Percentiles rank a stretch among this genome's conserved stretches.
Conservation (phyloP, 1,284 basidiomycete species). For the Sporisorium graminicola region DNA sequence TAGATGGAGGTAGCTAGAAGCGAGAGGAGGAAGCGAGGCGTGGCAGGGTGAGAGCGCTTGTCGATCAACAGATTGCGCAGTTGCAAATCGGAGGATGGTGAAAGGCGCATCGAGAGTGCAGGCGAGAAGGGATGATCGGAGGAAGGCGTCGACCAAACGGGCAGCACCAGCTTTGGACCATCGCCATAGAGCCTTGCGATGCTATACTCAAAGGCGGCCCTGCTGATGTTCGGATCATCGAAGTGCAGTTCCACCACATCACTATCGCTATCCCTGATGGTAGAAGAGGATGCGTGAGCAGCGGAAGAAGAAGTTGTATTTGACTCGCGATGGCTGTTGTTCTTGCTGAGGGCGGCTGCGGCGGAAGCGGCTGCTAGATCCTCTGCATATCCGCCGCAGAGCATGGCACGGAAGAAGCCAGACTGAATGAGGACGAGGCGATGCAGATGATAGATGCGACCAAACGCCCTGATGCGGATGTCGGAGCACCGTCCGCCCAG, state of each 20-base stretch:
- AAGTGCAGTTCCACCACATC: slow-evolving; percentile 52
- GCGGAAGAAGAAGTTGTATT: slow-evolving; percentile 2
- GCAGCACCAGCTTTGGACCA: slow-evolving; percentile 58
- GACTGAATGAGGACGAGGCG: slow-evolving; percentile 63
- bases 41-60: slow-evolving; percentile 76
- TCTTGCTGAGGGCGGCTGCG: slow-evolving; percentile 41
- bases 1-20: slow-evolving; percentile 87
- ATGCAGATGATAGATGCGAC: slow-evolving; percentile 58
- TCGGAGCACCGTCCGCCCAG: slow-evolving; percentile 55
- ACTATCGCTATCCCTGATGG: slow-evolving; percentile 14
- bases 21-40: slow-evolving; percentile 85
- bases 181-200: slow-evolving; percentile 62
- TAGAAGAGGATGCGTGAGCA: neutral
- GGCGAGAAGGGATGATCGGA: slow-evolving; percentile 73
- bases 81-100: slow-evolving; percentile 73
- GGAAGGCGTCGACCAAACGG: slow-evolving; percentile 55
- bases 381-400: slow-evolving; percentile 60
- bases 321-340: slow-evolving; percentile 21
- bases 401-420: slow-evolving; percentile 62
- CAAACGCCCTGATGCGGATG: slow-evolving; percentile 56
- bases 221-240: slow-evolving; percentile 64
- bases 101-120: slow-evolving; percentile 72
- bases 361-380: slow-evolving; percentile 45
- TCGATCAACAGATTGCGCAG: slow-evolving; percentile 57
- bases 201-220: slow-evolving; percentile 64